A percentile compares a stretch with the other conserved stretches of the same genome.
Conservation (phyloP, 768 basidiomycete species). For the Naganishia vaughanmartiniae region DNA sequence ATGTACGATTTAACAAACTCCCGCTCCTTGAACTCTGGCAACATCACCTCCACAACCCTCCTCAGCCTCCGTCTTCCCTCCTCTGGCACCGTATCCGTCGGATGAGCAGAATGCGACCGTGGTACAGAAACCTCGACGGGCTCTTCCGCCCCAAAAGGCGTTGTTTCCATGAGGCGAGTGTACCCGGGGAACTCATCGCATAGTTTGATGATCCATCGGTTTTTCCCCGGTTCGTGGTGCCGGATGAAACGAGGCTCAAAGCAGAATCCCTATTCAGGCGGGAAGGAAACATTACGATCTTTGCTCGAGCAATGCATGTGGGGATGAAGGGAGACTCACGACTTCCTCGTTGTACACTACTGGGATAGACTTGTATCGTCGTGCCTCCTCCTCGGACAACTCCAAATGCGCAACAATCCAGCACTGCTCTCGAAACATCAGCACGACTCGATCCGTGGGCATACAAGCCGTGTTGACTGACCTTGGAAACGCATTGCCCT, state of each 20-base stretch:
- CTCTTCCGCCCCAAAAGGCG: constrained; percentile 38
- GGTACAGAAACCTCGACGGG: constrained; percentile 43
- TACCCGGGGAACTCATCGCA: constrained; percentile 50
- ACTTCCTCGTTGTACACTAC: constrained; percentile 47
- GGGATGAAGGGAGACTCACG: constrained; percentile 28
- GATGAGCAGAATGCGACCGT: constrained; percentile 47
- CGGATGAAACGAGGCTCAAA: constrained; percentile 40
- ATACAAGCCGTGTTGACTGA: constrained; percentile 8
- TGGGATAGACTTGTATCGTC: constrained; percentile 36
- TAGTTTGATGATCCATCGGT: constrained; percentile 38
- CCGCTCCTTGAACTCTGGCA: constrained; percentile 39
- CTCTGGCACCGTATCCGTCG: constrained; percentile 47
- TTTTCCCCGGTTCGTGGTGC: constrained; percentile 18
- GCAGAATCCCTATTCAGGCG: constrained; percentile 42
- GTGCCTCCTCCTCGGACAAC: constrained; percentile 44
- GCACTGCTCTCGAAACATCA: constrained; percentile 24
- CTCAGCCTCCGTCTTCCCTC: constrained; percentile 39
- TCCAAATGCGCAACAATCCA: constrained; percentile 50
- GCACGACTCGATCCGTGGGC: background rate
- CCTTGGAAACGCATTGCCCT: constrained; percentile 49
- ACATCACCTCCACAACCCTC: constrained; percentile 38
- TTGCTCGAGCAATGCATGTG: no score
- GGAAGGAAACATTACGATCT: no score
- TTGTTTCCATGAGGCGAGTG: constrained; percentile 34
- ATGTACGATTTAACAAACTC: constrained; percentile 39